A percentile compares a stretch with the other conserved stretches of the same genome.
phyloP scores from a whole-genome alignment of 345 rosid species.

The Salix purpurea region DNA sequence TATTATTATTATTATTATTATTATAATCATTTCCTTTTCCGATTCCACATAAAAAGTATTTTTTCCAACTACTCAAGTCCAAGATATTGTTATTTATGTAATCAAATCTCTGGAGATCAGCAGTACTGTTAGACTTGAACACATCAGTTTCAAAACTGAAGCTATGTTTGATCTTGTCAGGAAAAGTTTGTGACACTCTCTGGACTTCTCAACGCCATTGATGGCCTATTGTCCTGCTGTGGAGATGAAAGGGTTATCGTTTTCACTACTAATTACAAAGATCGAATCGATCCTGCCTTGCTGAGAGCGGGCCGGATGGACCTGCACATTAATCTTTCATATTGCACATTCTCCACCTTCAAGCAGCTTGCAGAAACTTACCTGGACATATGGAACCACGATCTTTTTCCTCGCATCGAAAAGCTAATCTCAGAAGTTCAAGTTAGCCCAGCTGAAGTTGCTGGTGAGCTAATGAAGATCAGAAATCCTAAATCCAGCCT shows the following conservation, averaged over 20 bases:
- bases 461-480: conserved; percentile 36
- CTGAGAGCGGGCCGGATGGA: conserved; percentile 49
- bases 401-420: conserved; percentile 19
- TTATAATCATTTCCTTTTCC: background rate
- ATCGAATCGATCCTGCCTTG: conserved; percentile 38
- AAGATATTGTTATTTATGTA: no score
- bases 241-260: conserved; percentile 45
- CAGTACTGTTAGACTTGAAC: no score
- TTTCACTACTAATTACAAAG: conserved; percentile 45
- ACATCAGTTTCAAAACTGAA: background rate
- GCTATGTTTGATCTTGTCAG: background rate
- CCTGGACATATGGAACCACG: conserved; percentile 23
- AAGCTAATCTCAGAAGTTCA: conserved; percentile 25
- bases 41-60: background rate
- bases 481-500: conserved; percentile 19
- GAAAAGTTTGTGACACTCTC: conserved; percentile 28
- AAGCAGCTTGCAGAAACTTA: conserved; percentile 39
- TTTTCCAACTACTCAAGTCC: no score
- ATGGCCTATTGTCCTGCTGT: conserved; percentile 43
- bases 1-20: no score
- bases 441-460: conserved; percentile 39
- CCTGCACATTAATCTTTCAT: conserved; percentile 32
- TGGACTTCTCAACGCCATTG: conserved; percentile 37
- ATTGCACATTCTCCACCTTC: conserved; percentile 39
- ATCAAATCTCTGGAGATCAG: no score